These are phyloP conservation scores for Hemisphaericaspora xylofermentans DNA, from an alignment of 1,139 yeast genomes.

Conservation along the genomic window DNA sequence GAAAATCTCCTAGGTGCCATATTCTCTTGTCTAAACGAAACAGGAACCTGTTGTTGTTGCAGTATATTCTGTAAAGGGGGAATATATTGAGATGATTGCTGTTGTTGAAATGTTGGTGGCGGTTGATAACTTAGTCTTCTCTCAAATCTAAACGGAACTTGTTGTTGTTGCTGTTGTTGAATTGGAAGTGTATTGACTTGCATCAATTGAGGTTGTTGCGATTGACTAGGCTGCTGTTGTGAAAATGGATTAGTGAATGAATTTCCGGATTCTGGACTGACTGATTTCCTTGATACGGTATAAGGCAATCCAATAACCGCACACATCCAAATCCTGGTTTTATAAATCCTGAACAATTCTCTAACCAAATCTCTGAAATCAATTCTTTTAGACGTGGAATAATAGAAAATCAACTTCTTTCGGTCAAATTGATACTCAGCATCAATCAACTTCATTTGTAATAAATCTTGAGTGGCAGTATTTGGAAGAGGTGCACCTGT, in stretches of 20 bases:
- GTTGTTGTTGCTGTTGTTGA: slow-evolving; percentile 6
- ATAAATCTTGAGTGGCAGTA: slow-evolving; percentile 21
- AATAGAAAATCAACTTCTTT: slow-evolving; percentile 86
- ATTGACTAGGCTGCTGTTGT: slow-evolving; percentile 3
- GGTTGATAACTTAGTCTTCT: slow-evolving; percentile 13
- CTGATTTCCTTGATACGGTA: slow-evolving; percentile 13
- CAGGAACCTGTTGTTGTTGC: slow-evolving; percentile 7
- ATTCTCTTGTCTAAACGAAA: slow-evolving; percentile 6
- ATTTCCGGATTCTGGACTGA: slow-evolving; percentile 9
- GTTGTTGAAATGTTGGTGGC: slow-evolving; percentile 8
- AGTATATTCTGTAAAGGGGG: neutral
- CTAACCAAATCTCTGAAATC: slow-evolving; percentile 92
- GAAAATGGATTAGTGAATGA: slow-evolving; percentile 10
- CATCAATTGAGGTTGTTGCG: slow-evolving; percentile 4
- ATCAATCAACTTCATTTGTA: slow-evolving; percentile 52
- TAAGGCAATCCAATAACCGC: slow-evolving; percentile 56
- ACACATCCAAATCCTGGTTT: slow-evolving; percentile 97
- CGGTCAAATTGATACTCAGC: slow-evolving; percentile 97
- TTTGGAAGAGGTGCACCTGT: slow-evolving; percentile 11
- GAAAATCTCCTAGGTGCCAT: slow-evolving; percentile 12
- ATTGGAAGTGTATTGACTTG: neutral
- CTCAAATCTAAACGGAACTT: slow-evolving; percentile 6
- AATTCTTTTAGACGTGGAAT: slow-evolving; percentile 72
- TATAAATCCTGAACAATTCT: slow-evolving; percentile 87
- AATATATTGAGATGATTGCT: slow-evolving; percentile 6